Conservation (phyloP, 176 grass and related monocot genomes). For the Bolboschoenus planiculmis region DNA sequence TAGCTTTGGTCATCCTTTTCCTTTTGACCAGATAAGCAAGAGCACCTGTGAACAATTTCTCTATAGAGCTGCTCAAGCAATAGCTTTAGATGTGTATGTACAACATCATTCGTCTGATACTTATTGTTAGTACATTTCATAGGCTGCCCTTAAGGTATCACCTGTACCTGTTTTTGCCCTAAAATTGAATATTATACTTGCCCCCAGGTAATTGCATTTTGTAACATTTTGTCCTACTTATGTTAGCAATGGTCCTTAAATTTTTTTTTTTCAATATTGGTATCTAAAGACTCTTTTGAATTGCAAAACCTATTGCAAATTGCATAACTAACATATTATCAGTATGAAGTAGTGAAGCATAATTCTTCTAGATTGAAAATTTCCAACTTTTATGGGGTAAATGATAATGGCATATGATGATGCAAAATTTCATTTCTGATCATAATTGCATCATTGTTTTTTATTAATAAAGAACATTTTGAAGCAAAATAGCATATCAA, state of each 20-base stretch:
- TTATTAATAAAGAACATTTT: neutral
- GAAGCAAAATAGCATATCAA: neutral
- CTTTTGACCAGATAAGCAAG: constrained; percentile 61
- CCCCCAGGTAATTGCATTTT: neutral
- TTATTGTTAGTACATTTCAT: neutral
- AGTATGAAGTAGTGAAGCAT: neutral
- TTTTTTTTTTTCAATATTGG: neutral
- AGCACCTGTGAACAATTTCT: constrained; percentile 62
- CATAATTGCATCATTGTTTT: neutral
- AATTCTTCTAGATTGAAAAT: neutral
- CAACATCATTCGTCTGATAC: constrained; percentile 13
- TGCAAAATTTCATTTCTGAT: neutral
- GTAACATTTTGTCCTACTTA: neutral
- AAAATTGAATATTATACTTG: neutral
- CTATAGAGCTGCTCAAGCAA: constrained; percentile 48
- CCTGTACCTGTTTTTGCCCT: neutral
- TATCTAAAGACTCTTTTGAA: neutral
- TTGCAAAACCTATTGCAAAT: neutral
- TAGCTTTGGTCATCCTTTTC: neutral
- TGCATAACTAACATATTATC: neutral
- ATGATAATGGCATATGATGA: neutral
- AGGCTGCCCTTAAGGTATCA: neutral
- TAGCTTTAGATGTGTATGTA: constrained; percentile 86
- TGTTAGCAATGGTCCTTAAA: neutral
- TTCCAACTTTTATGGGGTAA: neutral